These are phyloP conservation scores for Tubosaeta sp. DNA, from an alignment of 768 basidiomycete species.

Conservation along the genomic window DNA sequence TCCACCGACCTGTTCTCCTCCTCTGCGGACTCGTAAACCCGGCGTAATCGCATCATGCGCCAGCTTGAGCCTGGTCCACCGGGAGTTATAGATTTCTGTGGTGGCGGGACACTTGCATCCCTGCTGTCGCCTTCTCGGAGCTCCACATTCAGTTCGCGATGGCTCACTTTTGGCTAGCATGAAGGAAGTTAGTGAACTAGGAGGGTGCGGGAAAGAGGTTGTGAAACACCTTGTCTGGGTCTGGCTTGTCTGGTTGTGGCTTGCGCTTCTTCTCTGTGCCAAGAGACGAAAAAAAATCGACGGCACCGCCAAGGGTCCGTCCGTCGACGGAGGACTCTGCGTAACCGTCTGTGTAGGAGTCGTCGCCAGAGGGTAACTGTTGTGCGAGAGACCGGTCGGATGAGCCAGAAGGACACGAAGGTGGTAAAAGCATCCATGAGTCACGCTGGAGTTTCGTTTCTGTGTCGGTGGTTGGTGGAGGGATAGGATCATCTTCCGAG, in stretches of 20 bases:
- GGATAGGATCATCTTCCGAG: slow-evolving; percentile 39
- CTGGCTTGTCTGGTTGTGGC: slow-evolving; percentile 50
- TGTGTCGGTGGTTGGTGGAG: slow-evolving; percentile 44
- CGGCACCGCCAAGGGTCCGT: slow-evolving; percentile 51
- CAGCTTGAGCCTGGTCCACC: slow-evolving; percentile 93
- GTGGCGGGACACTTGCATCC: slow-evolving; percentile 35
- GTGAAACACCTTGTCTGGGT: slow-evolving; percentile 63
- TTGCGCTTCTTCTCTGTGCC: slow-evolving; percentile 78
- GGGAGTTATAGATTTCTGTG: slow-evolving; percentile 54
- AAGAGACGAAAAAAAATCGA: slow-evolving; percentile 88
- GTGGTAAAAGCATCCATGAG: slow-evolving; percentile 82
- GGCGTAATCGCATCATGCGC: slow-evolving; percentile 95
- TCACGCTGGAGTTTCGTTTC: slow-evolving; percentile 62
- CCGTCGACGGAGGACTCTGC: slow-evolving; percentile 44
- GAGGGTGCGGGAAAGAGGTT: background rate
- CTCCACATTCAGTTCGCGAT: slow-evolving; percentile 59
- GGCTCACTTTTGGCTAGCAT: slow-evolving; percentile 54
- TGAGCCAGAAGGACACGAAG: slow-evolving; percentile 30
- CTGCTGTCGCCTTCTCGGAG: slow-evolving; percentile 43
- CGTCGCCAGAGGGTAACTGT: slow-evolving; percentile 33
- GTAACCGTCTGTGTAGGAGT: slow-evolving; percentile 63
- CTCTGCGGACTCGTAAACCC: slow-evolving; percentile 85
- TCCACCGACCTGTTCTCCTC: slow-evolving; percentile 74
- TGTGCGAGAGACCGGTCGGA: slow-evolving; percentile 28
- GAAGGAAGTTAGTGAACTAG: slow-evolving; percentile 5